These are phyloP conservation scores for Apiospora phragmitis DNA, from an alignment of 2,329 filamentous ascomycete genomes.

Conservation along the genomic window DNA sequence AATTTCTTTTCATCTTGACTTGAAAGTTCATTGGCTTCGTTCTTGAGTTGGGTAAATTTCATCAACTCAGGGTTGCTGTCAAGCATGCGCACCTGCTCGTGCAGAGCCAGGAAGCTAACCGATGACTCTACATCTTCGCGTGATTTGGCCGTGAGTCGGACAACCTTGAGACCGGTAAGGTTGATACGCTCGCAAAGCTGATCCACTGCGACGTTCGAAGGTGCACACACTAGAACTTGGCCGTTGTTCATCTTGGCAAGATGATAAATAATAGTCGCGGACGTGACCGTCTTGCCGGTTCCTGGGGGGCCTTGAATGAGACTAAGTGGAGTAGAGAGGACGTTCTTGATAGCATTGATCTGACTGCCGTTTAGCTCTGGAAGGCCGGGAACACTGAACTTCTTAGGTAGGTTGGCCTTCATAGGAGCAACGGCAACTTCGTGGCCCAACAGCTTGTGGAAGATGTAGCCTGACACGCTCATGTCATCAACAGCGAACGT, in stretches of 20 bases:
- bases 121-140: slow-evolving; percentile 99
- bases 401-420: slow-evolving; percentile 94
- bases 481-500: slow-evolving; percentile 97
- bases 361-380: slow-evolving; percentile 95
- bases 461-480: slow-evolving; percentile 98
- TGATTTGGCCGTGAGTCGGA: slow-evolving; percentile 97
- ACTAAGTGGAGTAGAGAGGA: slow-evolving; percentile 89
- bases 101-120: slow-evolving; percentile 90
- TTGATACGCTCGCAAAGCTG: slow-evolving; percentile 98
- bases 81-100: slow-evolving; percentile 96
- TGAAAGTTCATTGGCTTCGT: slow-evolving; percentile 84
- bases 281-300: slow-evolving; percentile 98
- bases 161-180: slow-evolving; percentile 90
- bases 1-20: slow-evolving; percentile 98
- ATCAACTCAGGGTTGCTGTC: slow-evolving; percentile 92
- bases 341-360: slow-evolving; percentile 93
- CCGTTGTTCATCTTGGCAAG: slow-evolving; percentile 92
- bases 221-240: slow-evolving; percentile 93
- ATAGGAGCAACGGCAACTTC: slow-evolving; percentile 93
- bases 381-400: slow-evolving; percentile 91
- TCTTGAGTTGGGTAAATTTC: slow-evolving; percentile 92
- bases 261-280: slow-evolving; percentile 97
- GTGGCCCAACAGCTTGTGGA: slow-evolving; percentile 93
- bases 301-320: slow-evolving; percentile 96
- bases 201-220: slow-evolving; percentile 97